Evolutionary conservation across 306 rosid genomes (phyloP).

Genomic region (Sophora flavescens): DNA sequence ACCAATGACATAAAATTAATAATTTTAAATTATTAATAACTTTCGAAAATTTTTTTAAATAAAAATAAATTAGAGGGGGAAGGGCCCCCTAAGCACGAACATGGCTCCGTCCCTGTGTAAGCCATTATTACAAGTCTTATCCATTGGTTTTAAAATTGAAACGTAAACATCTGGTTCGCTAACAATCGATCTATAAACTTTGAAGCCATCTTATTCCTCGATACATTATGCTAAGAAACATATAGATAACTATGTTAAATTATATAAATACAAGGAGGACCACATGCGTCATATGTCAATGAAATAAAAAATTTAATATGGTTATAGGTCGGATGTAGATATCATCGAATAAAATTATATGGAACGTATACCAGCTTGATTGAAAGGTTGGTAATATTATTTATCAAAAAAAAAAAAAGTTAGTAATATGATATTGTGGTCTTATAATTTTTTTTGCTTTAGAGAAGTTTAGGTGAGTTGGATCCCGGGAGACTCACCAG

Average conservation of each 20-base stretch:
- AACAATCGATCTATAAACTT: slow-evolving; percentile 15
- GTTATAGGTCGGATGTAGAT: slow-evolving; percentile 3
- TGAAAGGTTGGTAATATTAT: slow-evolving; percentile 34
- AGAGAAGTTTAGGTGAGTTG: too few species aligned
- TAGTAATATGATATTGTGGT: slow-evolving; percentile 6
- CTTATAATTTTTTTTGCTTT: too few species aligned
- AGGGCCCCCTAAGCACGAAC: too few species aligned
- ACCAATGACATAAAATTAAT: too few species aligned
- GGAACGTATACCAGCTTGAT: background rate
- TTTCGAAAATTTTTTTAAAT: too few species aligned
- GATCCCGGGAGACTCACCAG: too few species aligned
- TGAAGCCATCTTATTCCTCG: background rate
- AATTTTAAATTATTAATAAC: too few species aligned
- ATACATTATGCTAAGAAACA: background rate
- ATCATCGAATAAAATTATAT: slow-evolving; percentile 19
- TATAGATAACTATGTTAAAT: background rate
- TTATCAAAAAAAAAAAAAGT: too few species aligned
- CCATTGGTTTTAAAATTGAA: slow-evolving; percentile 38
- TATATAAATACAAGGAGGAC: background rate
- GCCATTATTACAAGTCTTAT: slow-evolving; percentile 12
- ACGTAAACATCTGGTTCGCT: slow-evolving; percentile 19
- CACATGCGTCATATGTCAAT: slow-evolving; percentile 44
- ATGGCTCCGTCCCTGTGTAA: background rate
- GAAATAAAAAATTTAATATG: background rate
- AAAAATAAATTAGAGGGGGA: too few species aligned